Evolutionary conservation across 352 stramenopile species (phyloP).

Genomic region (Globisporangium okanoganense): DNA sequence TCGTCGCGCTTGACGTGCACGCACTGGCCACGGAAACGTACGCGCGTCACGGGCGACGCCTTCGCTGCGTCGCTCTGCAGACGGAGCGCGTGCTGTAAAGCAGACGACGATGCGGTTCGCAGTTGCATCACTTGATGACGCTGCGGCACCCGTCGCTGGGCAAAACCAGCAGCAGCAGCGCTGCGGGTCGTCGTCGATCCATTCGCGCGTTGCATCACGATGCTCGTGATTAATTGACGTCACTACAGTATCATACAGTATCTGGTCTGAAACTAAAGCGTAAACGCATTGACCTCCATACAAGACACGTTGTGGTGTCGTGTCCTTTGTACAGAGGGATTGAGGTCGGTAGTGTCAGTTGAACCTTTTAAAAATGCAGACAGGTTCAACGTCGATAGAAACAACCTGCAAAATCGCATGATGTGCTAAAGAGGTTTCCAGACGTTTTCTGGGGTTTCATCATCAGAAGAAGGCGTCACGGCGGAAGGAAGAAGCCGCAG

Average conservation of each 20-base stretch:
- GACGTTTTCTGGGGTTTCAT: neutral
- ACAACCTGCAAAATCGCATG: no score
- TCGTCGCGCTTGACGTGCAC: conserved; percentile 87
- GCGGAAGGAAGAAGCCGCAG: neutral
- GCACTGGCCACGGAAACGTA: conserved; percentile 56
- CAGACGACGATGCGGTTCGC: neutral
- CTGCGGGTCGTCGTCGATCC: neutral
- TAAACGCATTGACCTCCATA: neutral
- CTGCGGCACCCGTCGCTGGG: neutral
- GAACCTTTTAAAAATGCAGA: no score
- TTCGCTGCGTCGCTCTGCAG: conserved; percentile 1
- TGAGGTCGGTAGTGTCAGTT: no score
- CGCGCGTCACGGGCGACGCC: conserved; percentile 53
- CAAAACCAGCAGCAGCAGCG: neutral
- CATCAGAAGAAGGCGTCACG: conserved; percentile 1
- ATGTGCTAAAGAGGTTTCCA: no score
- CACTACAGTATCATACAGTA: no score
- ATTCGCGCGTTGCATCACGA: neutral
- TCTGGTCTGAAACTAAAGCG: no score
- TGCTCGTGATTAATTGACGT: neutral
- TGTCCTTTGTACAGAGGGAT: neutral
- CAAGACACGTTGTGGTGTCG: neutral
- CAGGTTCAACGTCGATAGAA: no score
- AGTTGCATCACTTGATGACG: neutral
- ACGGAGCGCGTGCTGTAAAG: neutral